Conservation (phyloP, 371 early-diverging fungal species). For the Dichotomocladium elegans region DNA sequence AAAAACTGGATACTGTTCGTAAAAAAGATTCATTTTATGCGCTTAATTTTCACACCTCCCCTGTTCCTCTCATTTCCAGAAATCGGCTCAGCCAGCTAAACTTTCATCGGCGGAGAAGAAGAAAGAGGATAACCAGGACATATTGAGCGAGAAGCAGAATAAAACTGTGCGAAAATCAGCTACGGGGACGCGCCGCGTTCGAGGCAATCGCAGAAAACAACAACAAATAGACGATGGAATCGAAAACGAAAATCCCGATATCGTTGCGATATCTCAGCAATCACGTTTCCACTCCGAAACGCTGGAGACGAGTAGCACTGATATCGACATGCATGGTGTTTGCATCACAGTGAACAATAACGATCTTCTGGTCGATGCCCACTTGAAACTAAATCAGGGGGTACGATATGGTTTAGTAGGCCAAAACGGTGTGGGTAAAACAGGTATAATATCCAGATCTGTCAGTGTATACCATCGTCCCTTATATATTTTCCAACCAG, state of each 20-base stretch:
- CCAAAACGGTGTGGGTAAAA: constrained; percentile 91
- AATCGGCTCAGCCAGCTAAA: not conserved
- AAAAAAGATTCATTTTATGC: not conserved
- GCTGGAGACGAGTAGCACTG: constrained; percentile 55
- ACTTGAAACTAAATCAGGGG: constrained; percentile 57
- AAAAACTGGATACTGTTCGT: no score
- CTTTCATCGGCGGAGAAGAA: not conserved
- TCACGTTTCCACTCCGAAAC: constrained; percentile 88
- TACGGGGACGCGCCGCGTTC: not conserved
- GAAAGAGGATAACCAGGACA: not conserved
- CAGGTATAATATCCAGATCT: no score
- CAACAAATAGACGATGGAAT: not conserved
- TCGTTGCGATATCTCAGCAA: constrained; percentile 79
- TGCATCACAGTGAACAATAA: constrained; percentile 63
- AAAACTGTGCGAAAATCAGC: not conserved
- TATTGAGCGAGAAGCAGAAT: not conserved
- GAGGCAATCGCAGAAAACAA: constrained; percentile 3
- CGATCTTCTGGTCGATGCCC: constrained; percentile 64
- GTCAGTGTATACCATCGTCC: no score
- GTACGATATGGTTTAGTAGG: constrained; percentile 79
- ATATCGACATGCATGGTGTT: constrained; percentile 70
- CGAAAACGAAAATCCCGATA: constrained; percentile 15
- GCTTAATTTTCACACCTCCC: not conserved
- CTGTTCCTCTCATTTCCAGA: not conserved
- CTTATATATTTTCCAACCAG: constrained; percentile 8